These are phyloP conservation scores for Lepiota brunneoincarnata DNA, from an alignment of 768 basidiomycete genomes.

Conservation along the genomic window DNA sequence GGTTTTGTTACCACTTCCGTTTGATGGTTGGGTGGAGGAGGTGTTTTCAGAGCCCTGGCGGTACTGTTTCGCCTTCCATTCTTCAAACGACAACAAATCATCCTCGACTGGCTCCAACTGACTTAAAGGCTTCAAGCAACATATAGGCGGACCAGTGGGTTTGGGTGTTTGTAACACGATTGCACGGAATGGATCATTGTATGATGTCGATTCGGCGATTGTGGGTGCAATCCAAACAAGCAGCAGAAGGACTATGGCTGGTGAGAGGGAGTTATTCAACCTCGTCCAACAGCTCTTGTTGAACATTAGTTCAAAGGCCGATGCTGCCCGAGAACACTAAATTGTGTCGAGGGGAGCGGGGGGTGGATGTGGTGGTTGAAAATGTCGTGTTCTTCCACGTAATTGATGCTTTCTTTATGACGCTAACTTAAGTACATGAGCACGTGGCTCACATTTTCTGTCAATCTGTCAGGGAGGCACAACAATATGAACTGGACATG, in stretches of 20 bases:
- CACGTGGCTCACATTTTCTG: too few relatives aligned
- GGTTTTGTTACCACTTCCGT: constrained; percentile 1
- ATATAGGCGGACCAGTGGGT: constrained; percentile 56
- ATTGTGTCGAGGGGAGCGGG: too few relatives aligned
- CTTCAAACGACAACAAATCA: constrained; percentile 77
- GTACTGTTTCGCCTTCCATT: constrained; percentile 77
- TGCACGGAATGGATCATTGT: constrained; percentile 61
- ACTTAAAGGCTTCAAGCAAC: constrained; percentile 60
- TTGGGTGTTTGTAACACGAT: constrained; percentile 48
- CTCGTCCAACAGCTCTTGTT: neutral
- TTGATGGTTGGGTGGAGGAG: constrained; percentile 20
- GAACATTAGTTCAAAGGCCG: constrained; percentile 2
- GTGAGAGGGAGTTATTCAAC: constrained; percentile 5
- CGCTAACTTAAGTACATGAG: too few relatives aligned
- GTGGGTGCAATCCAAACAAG: constrained; percentile 27
- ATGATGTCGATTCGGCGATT: constrained; percentile 28
- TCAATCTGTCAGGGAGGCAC: too few relatives aligned
- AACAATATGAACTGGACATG: too few relatives aligned
- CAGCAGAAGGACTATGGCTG: constrained; percentile 6
- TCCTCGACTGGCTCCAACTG: constrained; percentile 52
- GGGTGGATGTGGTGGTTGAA: neutral
- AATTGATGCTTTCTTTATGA: neutral
- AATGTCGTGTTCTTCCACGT: constrained; percentile 2
- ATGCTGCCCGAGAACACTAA: neutral
- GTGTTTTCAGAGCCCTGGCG: constrained; percentile 32